Evolutionary conservation across 208 protist species (phyloP), one percentile per base, ranked within the genome.

Genomic region (Endotrypanum monterogeii): DNA sequence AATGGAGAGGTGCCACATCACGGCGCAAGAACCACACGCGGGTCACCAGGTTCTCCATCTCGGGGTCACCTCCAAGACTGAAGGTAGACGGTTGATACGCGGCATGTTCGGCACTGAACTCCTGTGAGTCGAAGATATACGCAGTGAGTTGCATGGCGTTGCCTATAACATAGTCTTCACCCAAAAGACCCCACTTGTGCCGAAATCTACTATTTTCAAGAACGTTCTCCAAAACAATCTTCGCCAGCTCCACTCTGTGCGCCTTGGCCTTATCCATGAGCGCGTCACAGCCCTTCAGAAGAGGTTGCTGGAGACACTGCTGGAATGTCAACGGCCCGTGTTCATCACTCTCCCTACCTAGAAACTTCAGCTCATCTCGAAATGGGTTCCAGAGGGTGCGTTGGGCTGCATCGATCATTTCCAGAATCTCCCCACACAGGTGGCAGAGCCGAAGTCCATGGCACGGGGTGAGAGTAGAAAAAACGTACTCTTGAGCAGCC

Each of bases 11-110:
- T 61, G 77, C 73, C 20, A 85, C 39, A 30, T 78, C 75, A 6
- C 75, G 71, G 9, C 77, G 66, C 44, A 80, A 67, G 61, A 80
- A 87, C 83, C 85, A 87, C 44, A 76, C 58, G 2, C 71, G 28
- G 20, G 74, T 72, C 54, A 75, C 46, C 7, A 80, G 44, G 12
- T 32, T 63, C 37, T 74, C 76, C 32, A 69, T 18, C 41, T 37
- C 58, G 16, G 70, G 75, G 52, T 79, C 75, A n/a, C 75, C 51
- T 41, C 75, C 71, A 23, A 79, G 68, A 61, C 68, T 79, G 39
- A 74, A 54, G 4, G 75, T 74, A 25, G 75, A 71, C 18, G 54
- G 44, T 18, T 71, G 68, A 28, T 76, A 71, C 16, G 74, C 32
- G 18, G 70, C 60, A 55, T 70, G 72, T 16, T 32, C 48, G 0